Percentiles rank a stretch among this genome's conserved stretches.
Conservation (phyloP, 441 rosid species). For the Mallotus repandus region DNA sequence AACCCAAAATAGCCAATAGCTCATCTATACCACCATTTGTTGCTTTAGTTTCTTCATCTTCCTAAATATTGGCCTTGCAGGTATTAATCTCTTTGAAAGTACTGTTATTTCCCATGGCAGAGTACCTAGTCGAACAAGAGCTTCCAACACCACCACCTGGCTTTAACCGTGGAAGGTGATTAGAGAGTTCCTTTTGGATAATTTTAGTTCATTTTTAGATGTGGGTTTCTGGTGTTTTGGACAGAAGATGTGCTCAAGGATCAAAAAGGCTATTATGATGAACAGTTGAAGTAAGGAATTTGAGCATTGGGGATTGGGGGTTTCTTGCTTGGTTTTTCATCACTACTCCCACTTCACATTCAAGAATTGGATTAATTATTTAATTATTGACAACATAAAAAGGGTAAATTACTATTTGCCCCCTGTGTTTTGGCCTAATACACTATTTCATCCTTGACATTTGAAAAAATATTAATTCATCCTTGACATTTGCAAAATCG, state of each 20-base stretch:
- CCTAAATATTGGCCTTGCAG: conserved; percentile 45
- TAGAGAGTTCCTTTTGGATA: conserved; percentile 54
- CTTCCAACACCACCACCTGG: conserved; percentile 13
- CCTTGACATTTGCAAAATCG: too few relatives aligned
- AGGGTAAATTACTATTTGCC: too few relatives aligned
- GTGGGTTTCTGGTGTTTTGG: background rate
- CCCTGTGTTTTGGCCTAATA: too few relatives aligned
- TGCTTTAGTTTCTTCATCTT: conserved; percentile 21
- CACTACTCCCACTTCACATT: conserved; percentile 37
- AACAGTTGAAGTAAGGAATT: conserved; percentile 28
- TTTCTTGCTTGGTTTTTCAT: conserved; percentile 41
- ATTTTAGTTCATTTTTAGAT: conserved; percentile 14
- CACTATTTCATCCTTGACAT: too few relatives aligned
- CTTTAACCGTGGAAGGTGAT: conserved; percentile 27
- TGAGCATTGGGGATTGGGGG: conserved; percentile 42
- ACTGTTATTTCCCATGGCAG: conserved; percentile 3
- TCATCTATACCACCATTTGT: conserved; percentile 70
- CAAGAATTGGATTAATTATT: too few relatives aligned
- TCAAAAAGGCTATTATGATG: conserved; percentile 28
- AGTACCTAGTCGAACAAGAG: conserved; percentile 9
- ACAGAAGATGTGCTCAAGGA: conserved; percentile 19
- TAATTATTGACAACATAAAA: too few relatives aligned
- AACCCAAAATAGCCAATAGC: conserved; percentile 69
- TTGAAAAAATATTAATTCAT: too few relatives aligned
- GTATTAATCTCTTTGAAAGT: background rate